These are phyloP conservation scores for Lolium perenne DNA, from an alignment of 176 grass and related monocot species.

Conservation along the genomic window DNA sequence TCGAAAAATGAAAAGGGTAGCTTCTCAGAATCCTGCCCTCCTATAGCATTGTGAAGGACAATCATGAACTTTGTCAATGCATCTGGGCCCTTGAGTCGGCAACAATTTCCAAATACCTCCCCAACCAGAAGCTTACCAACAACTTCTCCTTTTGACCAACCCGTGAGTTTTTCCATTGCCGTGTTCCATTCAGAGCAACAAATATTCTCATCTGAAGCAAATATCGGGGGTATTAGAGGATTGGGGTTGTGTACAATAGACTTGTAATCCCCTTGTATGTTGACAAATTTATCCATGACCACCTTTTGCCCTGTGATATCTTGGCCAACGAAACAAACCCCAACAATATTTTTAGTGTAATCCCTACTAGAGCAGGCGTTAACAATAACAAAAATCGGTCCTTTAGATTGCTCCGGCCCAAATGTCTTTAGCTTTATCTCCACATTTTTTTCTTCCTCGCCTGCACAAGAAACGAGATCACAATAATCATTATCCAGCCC, in stretches of 20 bases:
- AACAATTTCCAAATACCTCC: conserved; percentile 90
- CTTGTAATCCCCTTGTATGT: conserved; percentile 99
- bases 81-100: conserved; percentile 86
- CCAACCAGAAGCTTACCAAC: conserved; percentile 81
- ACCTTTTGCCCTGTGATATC: conserved; percentile 93
- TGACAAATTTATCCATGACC: conserved; percentile 97
- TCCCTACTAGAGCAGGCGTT: conserved; percentile 96
- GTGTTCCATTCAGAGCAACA: conserved; percentile 98
- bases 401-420: conserved; percentile 66
- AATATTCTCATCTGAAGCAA: conserved; percentile 96
- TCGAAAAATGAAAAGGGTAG: conserved; percentile 89
- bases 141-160: conserved; percentile 85
- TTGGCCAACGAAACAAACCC: conserved; percentile 91
- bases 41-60: conserved; percentile 88
- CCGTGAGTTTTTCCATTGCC: conserved; percentile 98
- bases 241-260: conserved; percentile 93
- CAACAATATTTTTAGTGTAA: conserved; percentile 82
- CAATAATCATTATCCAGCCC: conserved; percentile 25
- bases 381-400: conserved; percentile 83
- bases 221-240: conserved; percentile 96
- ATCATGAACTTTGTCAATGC: conserved; percentile 96
- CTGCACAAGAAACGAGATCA: conserved; percentile 54
- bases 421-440: conserved; percentile 99
- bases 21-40: conserved; percentile 83
- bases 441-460: conserved; percentile 98